A percentile compares a stretch with the other conserved stretches of the same genome.
These are phyloP conservation scores for Chaetomium tenue DNA, from an alignment of 495 filamentous ascomycete genomes.

Conservation along the genomic window DNA sequence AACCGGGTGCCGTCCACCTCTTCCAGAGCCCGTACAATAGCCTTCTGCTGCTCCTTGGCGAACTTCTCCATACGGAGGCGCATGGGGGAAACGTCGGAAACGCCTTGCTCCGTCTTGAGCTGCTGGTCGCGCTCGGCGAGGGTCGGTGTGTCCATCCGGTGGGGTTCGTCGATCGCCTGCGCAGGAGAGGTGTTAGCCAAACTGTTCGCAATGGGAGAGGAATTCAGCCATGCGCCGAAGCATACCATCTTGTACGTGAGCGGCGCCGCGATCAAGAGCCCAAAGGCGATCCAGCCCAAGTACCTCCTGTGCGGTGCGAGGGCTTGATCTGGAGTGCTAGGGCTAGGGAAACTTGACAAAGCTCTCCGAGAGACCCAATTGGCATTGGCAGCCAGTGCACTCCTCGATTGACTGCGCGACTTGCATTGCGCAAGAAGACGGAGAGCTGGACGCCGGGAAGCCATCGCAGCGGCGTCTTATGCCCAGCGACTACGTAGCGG, in stretches of 20 bases:
- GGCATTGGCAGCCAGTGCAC: not conserved
- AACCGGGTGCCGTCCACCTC: conserved; percentile 80
- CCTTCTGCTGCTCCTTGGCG: conserved; percentile 85
- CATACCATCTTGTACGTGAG: conserved; percentile 39
- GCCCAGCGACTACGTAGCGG: conserved; percentile 4
- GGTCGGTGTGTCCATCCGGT: conserved; percentile 46
- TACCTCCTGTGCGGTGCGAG: conserved; percentile 21
- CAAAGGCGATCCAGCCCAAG: conserved; percentile 30
- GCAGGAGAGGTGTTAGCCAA: conserved; percentile 4
- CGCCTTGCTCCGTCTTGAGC: conserved; percentile 61
- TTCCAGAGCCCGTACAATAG: conserved; percentile 78
- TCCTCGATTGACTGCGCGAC: conserved; percentile 23
- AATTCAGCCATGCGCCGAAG: too few species aligned
- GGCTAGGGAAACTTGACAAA: conserved; percentile 24
- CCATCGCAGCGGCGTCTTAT: conserved; percentile 27
- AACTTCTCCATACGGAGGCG: conserved; percentile 95
- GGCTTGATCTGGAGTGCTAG: conserved; percentile 11
- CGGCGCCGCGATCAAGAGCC: conserved; percentile 28
- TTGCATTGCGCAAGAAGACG: conserved; percentile 34
- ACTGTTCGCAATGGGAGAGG: not conserved
- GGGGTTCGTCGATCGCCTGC: conserved; percentile 42
- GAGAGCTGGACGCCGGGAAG: conserved; percentile 25
- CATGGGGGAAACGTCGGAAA: conserved; percentile 81
- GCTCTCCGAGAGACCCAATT: conserved; percentile 21
- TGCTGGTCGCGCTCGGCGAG: conserved; percentile 72